phyloP scores from a whole-genome alignment of 805 yeast species.

The fission yeast (Schizosaccharomyces pombe) region DNA sequence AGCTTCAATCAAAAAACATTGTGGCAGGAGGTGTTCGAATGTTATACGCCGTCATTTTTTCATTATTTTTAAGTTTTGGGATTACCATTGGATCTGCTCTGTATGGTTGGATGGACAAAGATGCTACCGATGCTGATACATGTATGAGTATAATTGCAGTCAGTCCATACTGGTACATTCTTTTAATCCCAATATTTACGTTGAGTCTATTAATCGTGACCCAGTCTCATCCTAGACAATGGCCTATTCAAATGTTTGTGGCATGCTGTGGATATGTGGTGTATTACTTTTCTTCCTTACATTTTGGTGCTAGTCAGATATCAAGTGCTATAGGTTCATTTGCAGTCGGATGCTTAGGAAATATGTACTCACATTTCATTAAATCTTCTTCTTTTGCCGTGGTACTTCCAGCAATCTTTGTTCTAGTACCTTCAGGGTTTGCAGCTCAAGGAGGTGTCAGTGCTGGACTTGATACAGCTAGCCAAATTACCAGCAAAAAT shows the following conservation, averaged over 20 bases:
- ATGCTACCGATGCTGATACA: background rate
- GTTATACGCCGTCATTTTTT: constrained; percentile 89
- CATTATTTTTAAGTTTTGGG: constrained; percentile 26
- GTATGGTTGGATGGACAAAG: constrained; percentile 32
- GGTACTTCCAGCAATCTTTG: constrained; percentile 87
- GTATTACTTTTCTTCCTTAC: constrained; percentile 51
- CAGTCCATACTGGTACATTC: background rate
- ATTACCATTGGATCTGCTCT: constrained; percentile 81
- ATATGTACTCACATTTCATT: constrained; percentile 52
- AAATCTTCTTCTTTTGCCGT: constrained; percentile 71
- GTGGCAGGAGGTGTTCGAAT: constrained; percentile 90
- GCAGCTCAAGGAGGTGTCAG: constrained; percentile 72
- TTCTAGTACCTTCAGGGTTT: constrained; percentile 84
- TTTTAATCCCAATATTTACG: constrained; percentile 50
- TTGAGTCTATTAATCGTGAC: constrained; percentile 45
- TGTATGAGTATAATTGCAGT: background rate
- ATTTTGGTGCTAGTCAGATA: constrained; percentile 51
- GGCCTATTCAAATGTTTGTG: constrained; percentile 62
- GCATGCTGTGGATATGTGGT: constrained; percentile 66
- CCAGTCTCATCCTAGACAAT: constrained; percentile 61
- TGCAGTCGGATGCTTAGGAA: constrained; percentile 69
- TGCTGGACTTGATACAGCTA: constrained; percentile 38
- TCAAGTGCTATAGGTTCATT: constrained; percentile 82
- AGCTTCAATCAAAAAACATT: constrained; percentile 65
- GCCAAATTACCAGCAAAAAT: constrained; percentile 9